Base-by-base conservation (phyloP, 2,329 filamentous ascomycete species). In the Cladosporium sp. region DNA sequence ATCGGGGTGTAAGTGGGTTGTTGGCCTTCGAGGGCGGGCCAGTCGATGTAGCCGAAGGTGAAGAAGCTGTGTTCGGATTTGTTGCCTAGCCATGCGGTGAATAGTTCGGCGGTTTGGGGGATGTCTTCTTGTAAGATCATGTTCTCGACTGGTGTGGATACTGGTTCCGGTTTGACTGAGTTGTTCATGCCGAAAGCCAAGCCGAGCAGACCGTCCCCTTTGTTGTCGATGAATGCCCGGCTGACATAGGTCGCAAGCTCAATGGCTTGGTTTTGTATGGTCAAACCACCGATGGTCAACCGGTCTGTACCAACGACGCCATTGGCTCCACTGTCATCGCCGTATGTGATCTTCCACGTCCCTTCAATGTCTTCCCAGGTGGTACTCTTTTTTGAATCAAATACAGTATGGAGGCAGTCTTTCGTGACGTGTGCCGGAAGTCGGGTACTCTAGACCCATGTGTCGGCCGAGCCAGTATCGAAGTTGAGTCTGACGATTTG, bases 21-120 rank as follows among this genome's bases (percentile, higher is more conserved):
- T 11, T 58, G 55, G 3, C 73, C 71, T 49, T 71, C 74, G 42
- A 86, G 73, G 0, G 80, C 75, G n/a, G 78, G 75, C 56, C 84
- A 63, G 60, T 88, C 85, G 61, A 89, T 84, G 65, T 75, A 85
- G 17, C 86, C 86, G 56, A 89, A 88, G 1, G 85, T 88, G 70
- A 85, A 89, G 71, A 87, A 89, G 0, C 67, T 81, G 43, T 72
- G 70, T 51, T 71, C 59, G 32, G 64, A 52, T 59, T 83, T 79
- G 20, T 78, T 74, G 56, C 82, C 82, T 40, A 87, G 74, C 51
- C 82, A 82, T 17, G 76, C 80, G 0, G 83, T 86, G 68, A 87
- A 87, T 6, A 87, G 72, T 61, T 81, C 73, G 2, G 75, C 63
- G 0, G 70, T 70, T 41, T 73, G 68, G 3, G 77, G 73, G 51